Evolutionary conservation across 202 grass and related monocot species (phyloP), one percentile per base, ranked within the genome.

Genomic region (Saccharum hybrid): DNA sequence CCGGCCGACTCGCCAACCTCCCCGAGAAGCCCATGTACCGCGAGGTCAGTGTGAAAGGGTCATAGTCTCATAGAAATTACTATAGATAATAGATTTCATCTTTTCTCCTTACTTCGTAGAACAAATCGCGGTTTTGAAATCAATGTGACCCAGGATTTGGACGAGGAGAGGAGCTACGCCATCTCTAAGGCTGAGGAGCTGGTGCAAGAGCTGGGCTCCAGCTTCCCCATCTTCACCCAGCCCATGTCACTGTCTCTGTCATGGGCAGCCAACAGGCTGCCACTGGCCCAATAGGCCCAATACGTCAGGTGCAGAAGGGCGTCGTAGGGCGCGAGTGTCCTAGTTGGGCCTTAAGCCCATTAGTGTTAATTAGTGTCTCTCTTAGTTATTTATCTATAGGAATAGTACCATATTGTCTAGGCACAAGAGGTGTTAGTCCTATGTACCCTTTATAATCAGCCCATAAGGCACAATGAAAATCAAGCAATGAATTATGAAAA

Each of bases 201-300:
- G 46, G 80, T 87, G 82, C 76, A 81, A 10, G 66, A 81, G 36
- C 75, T 98, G 28, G 63, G 78, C 45, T 86, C 76, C 8, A 31
- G 36, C 10, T 78, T 85, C 81, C 88, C 87, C 36, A 72, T 42
- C 56, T 93, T 98, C 39, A 74, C 88, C 34, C 91, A 94, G 66
- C 80, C 92, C 69, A 93, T 98, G 90, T 76, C 81, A 6, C 90
- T 91, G 64, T 91, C 95, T n/a, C n/a, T n/a, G n/a, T n/a, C n/a
- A n/a, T n/a, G n/a, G n/a, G n/a, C n/a, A n/a, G n/a, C n/a, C n/a
- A n/a, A n/a, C n/a, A n/a, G n/a, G n/a, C n/a, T n/a, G n/a, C n/a
- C n/a, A n/a, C n/a, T n/a, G n/a, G n/a, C n/a, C n/a, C n/a, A n/a
- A n/a, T n/a, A n/a, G n/a, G n/a, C n/a, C n/a, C n/a, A n/a, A n/a